A percentile compares a stretch with the other conserved stretches of the same genome.
Conservation (phyloP, 2,329 filamentous ascomycete species). For the Karstenula rhodostoma region DNA sequence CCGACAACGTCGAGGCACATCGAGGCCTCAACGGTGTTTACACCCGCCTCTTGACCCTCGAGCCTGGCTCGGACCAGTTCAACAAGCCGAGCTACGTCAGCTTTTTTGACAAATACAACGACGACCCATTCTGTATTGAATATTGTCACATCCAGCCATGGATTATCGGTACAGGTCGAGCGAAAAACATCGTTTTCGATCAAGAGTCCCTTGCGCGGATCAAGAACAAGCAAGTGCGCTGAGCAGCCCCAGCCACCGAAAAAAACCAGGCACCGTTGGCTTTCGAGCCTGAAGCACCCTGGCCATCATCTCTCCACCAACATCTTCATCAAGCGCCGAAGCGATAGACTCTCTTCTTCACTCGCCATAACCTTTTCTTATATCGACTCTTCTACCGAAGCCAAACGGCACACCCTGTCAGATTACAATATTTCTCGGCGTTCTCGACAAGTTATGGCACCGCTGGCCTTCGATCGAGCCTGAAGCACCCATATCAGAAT, state of each 20-base stretch:
- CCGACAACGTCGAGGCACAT: constrained; percentile 8
- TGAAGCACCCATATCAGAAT: too few relatives aligned
- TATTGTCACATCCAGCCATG: constrained; percentile 24
- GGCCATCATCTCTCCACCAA: not conserved
- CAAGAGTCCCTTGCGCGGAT: constrained; percentile 21
- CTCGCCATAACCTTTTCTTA: not conserved
- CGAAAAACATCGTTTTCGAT: constrained; percentile 19
- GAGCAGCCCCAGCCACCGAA: constrained; percentile 7
- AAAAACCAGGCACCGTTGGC: not conserved
- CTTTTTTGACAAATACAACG: constrained; percentile 12
- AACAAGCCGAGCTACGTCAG: constrained; percentile 31
- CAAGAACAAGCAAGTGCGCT: constrained; percentile 1
- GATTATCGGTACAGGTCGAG: not conserved
- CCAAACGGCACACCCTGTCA: not conserved
- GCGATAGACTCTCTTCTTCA: not conserved
- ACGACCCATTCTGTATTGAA: constrained; percentile 25
- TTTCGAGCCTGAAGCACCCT: not conserved
- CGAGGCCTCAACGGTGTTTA: not conserved
- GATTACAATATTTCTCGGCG: too few relatives aligned
- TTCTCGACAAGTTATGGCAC: not conserved
- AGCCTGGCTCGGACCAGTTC: constrained; percentile 23
- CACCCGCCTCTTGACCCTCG: constrained; percentile 17
- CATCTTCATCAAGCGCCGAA: not conserved
- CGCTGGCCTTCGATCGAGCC: too few relatives aligned
- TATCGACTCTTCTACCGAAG: not conserved